phyloP scores from a whole-genome alignment of 306 rosid species.

The Inga laurina region DNA sequence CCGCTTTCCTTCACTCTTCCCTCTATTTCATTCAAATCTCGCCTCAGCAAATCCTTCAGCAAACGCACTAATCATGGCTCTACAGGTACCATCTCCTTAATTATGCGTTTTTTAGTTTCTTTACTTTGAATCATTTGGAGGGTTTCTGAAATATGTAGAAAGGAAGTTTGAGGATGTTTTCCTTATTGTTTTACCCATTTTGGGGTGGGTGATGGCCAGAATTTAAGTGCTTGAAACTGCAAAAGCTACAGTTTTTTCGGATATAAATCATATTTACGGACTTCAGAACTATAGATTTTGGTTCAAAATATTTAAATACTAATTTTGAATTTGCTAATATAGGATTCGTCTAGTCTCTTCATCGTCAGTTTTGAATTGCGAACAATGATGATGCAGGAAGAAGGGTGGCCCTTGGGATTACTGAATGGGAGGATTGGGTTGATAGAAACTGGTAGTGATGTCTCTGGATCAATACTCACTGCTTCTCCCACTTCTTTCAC shows the following conservation, averaged over 20 bases:
- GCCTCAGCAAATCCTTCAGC: background rate
- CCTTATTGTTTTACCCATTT: background rate
- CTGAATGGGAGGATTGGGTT: slow-evolving; percentile 66
- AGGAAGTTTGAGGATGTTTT: background rate
- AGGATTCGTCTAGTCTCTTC: background rate
- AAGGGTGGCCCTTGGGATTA: slow-evolving; percentile 86
- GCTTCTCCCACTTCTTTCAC: slow-evolving; percentile 46
- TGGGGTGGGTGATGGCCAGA: background rate
- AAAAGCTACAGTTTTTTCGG: background rate
- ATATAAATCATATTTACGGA: background rate
- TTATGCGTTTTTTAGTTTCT: slow-evolving; percentile 5
- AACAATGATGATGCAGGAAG: slow-evolving; percentile 49
- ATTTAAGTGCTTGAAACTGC: background rate
- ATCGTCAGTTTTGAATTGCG: background rate
- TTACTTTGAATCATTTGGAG: slow-evolving; percentile 23
- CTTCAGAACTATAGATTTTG: background rate
- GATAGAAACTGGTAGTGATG: slow-evolving; percentile 43
- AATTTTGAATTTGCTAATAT: background rate
- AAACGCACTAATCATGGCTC: slow-evolving; percentile 48
- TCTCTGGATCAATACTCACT: slow-evolving; percentile 59
- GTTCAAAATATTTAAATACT: background rate
- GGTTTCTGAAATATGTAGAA: background rate
- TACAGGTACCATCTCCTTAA: slow-evolving; percentile 43
- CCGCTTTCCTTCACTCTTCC: slow-evolving; percentile 23
- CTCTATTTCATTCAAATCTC: slow-evolving; percentile 15